These are phyloP conservation scores for Plasmodium sp. DNA, from an alignment of 169 alveolate species.

Conservation along the genomic window DNA sequence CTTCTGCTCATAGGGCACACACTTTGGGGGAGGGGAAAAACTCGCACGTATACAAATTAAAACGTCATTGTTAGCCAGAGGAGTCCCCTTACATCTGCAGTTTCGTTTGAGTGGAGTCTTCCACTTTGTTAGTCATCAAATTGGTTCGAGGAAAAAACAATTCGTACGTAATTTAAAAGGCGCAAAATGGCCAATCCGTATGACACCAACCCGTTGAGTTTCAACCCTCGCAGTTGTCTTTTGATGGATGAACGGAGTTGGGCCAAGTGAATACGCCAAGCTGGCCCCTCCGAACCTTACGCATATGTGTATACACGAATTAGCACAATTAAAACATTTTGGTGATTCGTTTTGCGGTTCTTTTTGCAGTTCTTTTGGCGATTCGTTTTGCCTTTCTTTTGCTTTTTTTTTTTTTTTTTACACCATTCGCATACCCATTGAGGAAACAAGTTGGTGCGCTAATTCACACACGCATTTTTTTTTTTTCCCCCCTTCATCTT, in stretches of 20 bases:
- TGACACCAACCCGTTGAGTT: background rate
- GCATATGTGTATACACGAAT: background rate
- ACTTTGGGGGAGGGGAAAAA: background rate
- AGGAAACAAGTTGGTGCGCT: slow-evolving; percentile 47
- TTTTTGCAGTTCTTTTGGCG: background rate
- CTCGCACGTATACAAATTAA: background rate
- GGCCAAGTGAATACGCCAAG: background rate
- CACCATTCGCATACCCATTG: background rate
- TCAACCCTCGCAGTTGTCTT: background rate
- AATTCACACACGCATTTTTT: slow-evolving; percentile 49
- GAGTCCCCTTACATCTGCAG: background rate
- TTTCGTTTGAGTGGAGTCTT: background rate
- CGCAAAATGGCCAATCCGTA: background rate
- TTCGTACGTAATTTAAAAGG: background rate
- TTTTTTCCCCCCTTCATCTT: background rate
- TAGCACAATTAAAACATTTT: background rate
- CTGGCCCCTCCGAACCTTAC: background rate
- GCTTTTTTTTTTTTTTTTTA: slow-evolving; percentile 5
- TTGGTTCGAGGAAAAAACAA: background rate
- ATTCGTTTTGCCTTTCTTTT: background rate
- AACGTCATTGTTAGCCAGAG: background rate
- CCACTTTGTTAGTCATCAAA: background rate
- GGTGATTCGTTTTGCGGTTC: background rate
- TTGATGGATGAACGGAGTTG: background rate
- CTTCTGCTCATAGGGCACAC: background rate